These are phyloP conservation scores for Rutstroemia sp. DNA, from an alignment of 2,329 filamentous ascomycete genomes.

Conservation along the genomic window DNA sequence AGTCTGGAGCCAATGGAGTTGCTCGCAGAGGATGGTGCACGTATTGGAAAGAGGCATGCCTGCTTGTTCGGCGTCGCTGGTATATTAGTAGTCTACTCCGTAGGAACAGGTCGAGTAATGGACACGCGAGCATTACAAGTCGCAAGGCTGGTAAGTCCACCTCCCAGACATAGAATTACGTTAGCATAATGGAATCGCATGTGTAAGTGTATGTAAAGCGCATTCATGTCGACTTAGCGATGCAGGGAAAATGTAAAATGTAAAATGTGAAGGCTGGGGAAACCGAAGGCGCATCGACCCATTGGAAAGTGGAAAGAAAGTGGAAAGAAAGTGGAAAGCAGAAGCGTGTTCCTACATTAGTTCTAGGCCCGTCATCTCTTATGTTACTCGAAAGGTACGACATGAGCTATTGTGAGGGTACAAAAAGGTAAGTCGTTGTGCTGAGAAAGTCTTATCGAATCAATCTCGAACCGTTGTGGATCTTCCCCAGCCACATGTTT, in stretches of 20 bases:
- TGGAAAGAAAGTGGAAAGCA: not conserved
- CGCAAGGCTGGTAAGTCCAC: too few relatives aligned
- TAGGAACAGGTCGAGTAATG: too few relatives aligned
- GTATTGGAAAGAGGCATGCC: too few relatives aligned
- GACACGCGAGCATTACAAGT: too few relatives aligned
- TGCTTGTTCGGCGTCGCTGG: too few relatives aligned
- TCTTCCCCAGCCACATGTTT: slow-evolving; percentile 9
- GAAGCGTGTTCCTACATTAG: not conserved
- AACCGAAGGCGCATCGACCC: not conserved
- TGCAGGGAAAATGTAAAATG: too few relatives aligned
- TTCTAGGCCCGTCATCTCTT: not conserved
- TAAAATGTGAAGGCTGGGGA: not conserved
- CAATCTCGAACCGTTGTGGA: not conserved
- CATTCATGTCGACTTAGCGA: not conserved
- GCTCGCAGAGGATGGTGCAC: too few relatives aligned
- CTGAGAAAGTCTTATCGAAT: not conserved
- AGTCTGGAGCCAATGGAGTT: not conserved
- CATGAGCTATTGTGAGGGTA: not conserved
- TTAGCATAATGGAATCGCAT: too few relatives aligned
- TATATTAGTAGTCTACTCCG: too few relatives aligned
- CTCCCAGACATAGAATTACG: too few relatives aligned
- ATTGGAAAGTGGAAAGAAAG: not conserved
- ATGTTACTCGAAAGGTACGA: not conserved
- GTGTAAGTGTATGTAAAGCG: too few relatives aligned
- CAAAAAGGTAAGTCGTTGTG: not conserved